phyloP scores from a whole-genome alignment of 2,329 filamentous ascomycete species.

The Phyllosticta capitalensis region DNA sequence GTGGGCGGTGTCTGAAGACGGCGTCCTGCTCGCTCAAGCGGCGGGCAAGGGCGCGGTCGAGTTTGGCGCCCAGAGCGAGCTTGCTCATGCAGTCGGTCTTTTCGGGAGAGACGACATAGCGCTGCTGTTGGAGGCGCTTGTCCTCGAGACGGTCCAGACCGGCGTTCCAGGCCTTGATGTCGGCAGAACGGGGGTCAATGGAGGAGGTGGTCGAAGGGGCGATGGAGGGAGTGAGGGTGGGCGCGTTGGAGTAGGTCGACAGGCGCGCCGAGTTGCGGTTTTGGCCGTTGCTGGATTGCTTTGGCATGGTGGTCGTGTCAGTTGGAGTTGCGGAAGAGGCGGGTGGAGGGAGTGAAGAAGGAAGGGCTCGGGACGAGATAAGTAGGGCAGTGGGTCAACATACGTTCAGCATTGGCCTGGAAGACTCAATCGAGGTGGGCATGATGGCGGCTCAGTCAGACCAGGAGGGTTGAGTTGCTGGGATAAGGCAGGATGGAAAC shows the following conservation, averaged over 20 bases:
- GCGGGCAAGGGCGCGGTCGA: slow-evolving; percentile 76
- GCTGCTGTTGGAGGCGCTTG: slow-evolving; percentile 72
- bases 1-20: slow-evolving; percentile 48
- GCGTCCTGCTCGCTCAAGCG: slow-evolving; percentile 86
- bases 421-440: slow-evolving; percentile 31
- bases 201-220: slow-evolving; percentile 32
- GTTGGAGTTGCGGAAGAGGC: background rate
- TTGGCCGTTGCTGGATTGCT: slow-evolving; percentile 17
- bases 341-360: slow-evolving; percentile 18
- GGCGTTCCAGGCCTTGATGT: slow-evolving; percentile 67
- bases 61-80: slow-evolving; percentile 78
- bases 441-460: slow-evolving; percentile 14
- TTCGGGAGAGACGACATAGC: slow-evolving; percentile 67
- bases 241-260: slow-evolving; percentile 42
- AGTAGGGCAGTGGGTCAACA: slow-evolving; percentile 19
- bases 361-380: slow-evolving; percentile 8
- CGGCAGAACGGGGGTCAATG: slow-evolving; percentile 43
- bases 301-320: slow-evolving; percentile 9
- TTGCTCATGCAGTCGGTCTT: slow-evolving; percentile 78
- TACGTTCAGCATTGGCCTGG: slow-evolving; percentile 33
- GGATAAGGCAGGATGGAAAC: background rate
- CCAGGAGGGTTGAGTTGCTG: background rate
- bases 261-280: slow-evolving; percentile 34
- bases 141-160: slow-evolving; percentile 84
- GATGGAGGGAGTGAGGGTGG: slow-evolving; percentile 42